These are phyloP conservation scores for Tetrahymena malaccensis DNA, from an alignment of 73 alveolate species.

Conservation along the genomic window DNA sequence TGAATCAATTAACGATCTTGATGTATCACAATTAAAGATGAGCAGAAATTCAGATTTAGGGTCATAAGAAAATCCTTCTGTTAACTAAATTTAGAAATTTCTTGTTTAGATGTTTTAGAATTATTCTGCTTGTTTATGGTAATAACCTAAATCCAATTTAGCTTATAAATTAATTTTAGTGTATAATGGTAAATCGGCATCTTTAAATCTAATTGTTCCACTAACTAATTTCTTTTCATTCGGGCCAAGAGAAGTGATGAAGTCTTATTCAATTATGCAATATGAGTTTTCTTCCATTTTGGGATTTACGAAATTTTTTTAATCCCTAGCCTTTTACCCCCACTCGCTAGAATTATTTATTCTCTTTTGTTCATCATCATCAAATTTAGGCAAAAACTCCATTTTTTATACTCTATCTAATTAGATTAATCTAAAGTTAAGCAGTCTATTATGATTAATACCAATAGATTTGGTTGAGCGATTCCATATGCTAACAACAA, in stretches of 20 bases:
- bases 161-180: too few relatives aligned
- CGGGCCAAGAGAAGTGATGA: neutral
- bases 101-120: neutral
- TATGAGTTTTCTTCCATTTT: neutral
- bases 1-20: neutral
- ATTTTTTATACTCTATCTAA: neutral
- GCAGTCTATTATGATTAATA: neutral
- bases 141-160: too few relatives aligned
- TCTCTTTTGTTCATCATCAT: neutral
- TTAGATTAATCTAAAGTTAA: neutral
- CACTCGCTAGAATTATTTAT: neutral
- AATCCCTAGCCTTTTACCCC: neutral
- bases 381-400: neutral
- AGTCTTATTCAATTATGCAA: neutral
- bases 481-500: neutral
- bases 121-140: too few relatives aligned
- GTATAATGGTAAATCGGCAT: neutral
- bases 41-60: neutral
- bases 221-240: neutral
- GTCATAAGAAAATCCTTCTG: neutral
- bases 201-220: neutral
- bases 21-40: neutral
- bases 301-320: neutral
- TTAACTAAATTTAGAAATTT: neutral
- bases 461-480: neutral